Evolutionary conservation across 768 basidiomycete genomes (phyloP).

Genomic region (Lactarius sanguifluus): DNA sequence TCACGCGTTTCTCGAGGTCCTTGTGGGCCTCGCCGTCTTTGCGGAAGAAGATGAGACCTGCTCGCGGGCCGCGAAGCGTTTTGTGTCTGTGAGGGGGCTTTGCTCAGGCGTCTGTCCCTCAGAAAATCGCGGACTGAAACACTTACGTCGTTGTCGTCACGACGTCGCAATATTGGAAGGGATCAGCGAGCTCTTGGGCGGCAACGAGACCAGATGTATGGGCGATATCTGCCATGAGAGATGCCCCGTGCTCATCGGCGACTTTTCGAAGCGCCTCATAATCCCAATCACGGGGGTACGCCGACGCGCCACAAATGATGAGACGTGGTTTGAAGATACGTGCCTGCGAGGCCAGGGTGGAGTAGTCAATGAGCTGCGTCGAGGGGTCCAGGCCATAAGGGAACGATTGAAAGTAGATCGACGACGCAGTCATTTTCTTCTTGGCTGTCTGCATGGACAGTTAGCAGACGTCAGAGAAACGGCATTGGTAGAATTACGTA

Average conservation of each 20-base stretch:
- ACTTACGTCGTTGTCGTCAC: slow-evolving; percentile 95
- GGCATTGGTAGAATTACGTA: slow-evolving; percentile 55
- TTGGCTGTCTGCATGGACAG: slow-evolving; percentile 71
- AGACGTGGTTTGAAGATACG: slow-evolving; percentile 94
- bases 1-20: slow-evolving; percentile 95
- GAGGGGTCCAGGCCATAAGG: slow-evolving; percentile 84
- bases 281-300: slow-evolving; percentile 99
- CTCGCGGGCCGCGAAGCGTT: slow-evolving; percentile 96
- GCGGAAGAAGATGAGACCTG: slow-evolving; percentile 97
- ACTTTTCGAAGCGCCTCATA: slow-evolving; percentile 79
- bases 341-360: slow-evolving; percentile 74
- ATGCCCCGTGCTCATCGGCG: slow-evolving; percentile 86
- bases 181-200: slow-evolving; percentile 83
- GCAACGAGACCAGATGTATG: slow-evolving; percentile 96
- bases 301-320: slow-evolving; percentile 96
- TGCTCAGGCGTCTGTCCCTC: not conserved
- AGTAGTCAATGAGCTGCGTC: slow-evolving; percentile 90
- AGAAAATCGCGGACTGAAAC: not conserved
- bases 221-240: slow-evolving; percentile 95
- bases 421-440: slow-evolving; percentile 99
- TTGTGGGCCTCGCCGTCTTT: slow-evolving; percentile 78
- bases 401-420: slow-evolving; percentile 99
- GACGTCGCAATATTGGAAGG: slow-evolving; percentile 95
- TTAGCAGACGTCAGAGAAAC: slow-evolving; percentile 14
- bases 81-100: slow-evolving; percentile 67